Conservation (phyloP, 2,329 filamentous ascomycete genomes). For the Fusarium bactridioides region DNA sequence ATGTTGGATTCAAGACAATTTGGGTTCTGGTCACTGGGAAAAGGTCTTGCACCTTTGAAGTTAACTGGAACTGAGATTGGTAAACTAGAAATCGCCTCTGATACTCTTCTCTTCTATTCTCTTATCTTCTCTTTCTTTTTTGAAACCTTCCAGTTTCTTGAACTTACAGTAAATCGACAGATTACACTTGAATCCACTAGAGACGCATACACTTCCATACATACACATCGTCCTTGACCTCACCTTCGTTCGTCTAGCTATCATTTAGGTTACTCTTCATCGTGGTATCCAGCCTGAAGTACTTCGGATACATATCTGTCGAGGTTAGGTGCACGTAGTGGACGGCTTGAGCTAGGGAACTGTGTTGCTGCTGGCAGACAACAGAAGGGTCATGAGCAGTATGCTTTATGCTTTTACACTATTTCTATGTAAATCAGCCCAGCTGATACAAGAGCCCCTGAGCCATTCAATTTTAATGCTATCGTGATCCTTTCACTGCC, state of each 20-base stretch:
- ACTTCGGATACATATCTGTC: slow-evolving; percentile 77
- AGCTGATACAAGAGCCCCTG: slow-evolving; percentile 17
- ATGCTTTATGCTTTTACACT: slow-evolving; percentile 20
- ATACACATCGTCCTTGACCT: not conserved
- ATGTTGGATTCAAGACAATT: not conserved
- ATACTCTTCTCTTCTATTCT: not conserved
- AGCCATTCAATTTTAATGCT: slow-evolving; percentile 59
- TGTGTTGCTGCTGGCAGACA: slow-evolving; percentile 7
- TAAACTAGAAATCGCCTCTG: slow-evolving; percentile 2
- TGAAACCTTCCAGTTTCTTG: slow-evolving; percentile 1
- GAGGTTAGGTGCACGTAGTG: slow-evolving; percentile 55
- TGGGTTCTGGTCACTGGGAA: not conserved
- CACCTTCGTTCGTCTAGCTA: not conserved
- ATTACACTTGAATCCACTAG: not conserved
- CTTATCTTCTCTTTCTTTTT: not conserved
- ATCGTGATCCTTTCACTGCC: slow-evolving; percentile 69
- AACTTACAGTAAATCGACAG: not conserved
- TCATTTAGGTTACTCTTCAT: slow-evolving; percentile 3
- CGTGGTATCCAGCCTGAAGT: slow-evolving; percentile 66
- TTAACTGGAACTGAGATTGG: slow-evolving; percentile 10
- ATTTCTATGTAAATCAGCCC: slow-evolving; percentile 22
- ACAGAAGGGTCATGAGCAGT: slow-evolving; percentile 36
- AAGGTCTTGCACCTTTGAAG: not conserved
- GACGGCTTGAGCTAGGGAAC: slow-evolving; percentile 57
- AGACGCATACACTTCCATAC: not conserved